These are phyloP conservation scores for Rhizopus delemar DNA, from an alignment of 371 early-diverging fungal genomes.

Conservation along the genomic window DNA sequence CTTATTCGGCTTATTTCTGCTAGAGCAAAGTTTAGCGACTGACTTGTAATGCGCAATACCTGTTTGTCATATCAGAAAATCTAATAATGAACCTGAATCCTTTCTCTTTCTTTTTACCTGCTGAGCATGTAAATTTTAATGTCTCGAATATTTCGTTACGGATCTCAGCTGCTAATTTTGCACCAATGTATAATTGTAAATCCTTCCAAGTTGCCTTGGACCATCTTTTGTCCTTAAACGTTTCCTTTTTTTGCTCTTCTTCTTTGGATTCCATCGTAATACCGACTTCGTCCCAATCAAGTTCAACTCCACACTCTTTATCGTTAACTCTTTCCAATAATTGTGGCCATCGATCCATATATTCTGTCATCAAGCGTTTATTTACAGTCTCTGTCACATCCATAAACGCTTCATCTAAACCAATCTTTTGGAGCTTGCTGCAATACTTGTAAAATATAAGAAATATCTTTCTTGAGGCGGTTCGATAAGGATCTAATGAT, in stretches of 20 bases:
- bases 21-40: constrained; percentile 84
- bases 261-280: constrained; percentile 22
- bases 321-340: constrained; percentile 32
- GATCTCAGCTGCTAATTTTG: constrained; percentile 68
- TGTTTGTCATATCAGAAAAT: constrained; percentile 1
- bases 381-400: constrained; percentile 79
- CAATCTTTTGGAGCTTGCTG: constrained; percentile 63
- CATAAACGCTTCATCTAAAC: constrained; percentile 86
- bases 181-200: constrained; percentile 73
- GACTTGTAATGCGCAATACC: constrained; percentile 85
- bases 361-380: constrained; percentile 46
- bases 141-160: constrained; percentile 67
- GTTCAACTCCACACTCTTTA: constrained; percentile 20
- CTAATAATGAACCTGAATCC: background rate
- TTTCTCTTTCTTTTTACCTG: constrained; percentile 48
- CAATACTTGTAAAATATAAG: constrained; percentile 60
- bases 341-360: constrained; percentile 41
- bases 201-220: constrained; percentile 57
- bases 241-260: constrained; percentile 20
- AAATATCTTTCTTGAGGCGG: constrained; percentile 73
- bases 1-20: constrained; percentile 84
- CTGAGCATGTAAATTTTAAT: constrained; percentile 80
- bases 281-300: constrained; percentile 43
- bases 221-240: constrained; percentile 19
- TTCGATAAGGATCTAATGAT: constrained; percentile 80